Percentiles rank a stretch among this genome's conserved stretches.
phyloP scores from a whole-genome alignment of 1,139 yeast genomes.

The Yamadazyma membranifaciens region DNA sequence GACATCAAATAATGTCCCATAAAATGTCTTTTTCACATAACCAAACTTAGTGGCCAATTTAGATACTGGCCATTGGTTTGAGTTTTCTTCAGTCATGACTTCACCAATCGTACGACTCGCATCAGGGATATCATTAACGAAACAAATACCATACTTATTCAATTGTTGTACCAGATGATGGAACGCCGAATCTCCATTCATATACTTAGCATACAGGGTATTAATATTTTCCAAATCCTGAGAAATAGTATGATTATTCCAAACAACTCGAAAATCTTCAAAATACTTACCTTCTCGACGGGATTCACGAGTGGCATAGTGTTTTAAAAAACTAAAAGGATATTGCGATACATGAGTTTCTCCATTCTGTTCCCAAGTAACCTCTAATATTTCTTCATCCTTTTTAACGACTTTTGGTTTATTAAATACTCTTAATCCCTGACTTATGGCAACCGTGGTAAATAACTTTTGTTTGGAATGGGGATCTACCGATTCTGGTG shows the following conservation, averaged over 20 bases:
- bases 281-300: constrained; percentile 34
- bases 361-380: constrained; percentile 57
- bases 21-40: constrained; percentile 69
- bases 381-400: constrained; percentile 33
- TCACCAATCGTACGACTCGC: constrained; percentile 18
- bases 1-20: constrained; percentile 75
- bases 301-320: constrained; percentile 35
- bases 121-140: constrained; percentile 53
- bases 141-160: constrained; percentile 58
- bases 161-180: constrained; percentile 43
- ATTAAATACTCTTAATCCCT: constrained; percentile 20
- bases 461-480: constrained; percentile 62
- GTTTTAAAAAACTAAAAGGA: constrained; percentile 45
- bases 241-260: constrained; percentile 32
- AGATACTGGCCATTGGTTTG: constrained; percentile 39
- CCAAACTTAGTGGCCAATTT: constrained; percentile 62
- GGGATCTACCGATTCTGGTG: constrained; percentile 51
- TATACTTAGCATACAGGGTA: constrained; percentile 43
- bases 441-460: constrained; percentile 54
- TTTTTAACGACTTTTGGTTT: constrained; percentile 21
- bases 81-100: constrained; percentile 28
- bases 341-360: constrained; percentile 36
- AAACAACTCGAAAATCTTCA: constrained; percentile 33
- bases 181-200: constrained; percentile 35
- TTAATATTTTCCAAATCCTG: constrained; percentile 21